Base-by-base conservation (phyloP, 192 early-diverging fungal species). In the Pilobolus umbonatus region DNA sequence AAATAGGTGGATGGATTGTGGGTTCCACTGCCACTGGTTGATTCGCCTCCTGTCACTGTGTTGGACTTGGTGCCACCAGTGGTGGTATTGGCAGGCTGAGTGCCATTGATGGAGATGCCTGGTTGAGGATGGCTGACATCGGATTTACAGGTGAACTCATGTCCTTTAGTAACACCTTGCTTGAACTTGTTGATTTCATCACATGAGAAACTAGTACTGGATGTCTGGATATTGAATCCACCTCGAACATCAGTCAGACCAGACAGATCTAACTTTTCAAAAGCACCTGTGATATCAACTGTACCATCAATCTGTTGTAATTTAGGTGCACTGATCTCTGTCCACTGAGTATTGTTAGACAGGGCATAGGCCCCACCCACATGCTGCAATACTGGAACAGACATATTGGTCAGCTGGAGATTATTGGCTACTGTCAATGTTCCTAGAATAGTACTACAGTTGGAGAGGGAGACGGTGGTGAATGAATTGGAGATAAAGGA, bases 291-390 rank as follows among this genome's bases (percentile, higher is more conserved):
- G 17, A 86, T 64, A 48, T 82, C 68, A 21, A 86, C 67, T 44
- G 80, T 77, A 4, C 85, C 86, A 2, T 77, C 70, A 17, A 88
- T 75, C 21, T 80, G 64, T 19, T 61, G 65, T 40, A 88, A 72
- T 61, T 81, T 64, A 15, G 73, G 68, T 8, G 68, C 65, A 43
- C 69, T 61, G 28, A 88, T 69, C 36, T 60, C 59, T 15, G 53
- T 72, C 57, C 86, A 47, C n/a, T 78, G 63, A 15, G 80, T 80
- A 60, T 88, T 88, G 72, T 85, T 84, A 47, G 67, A 74, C 21
- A 88, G 75, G 46, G 78, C 65, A 39, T 86, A 67, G 31, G 85
- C 82, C 28, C 84, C 80, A 11, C 83, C 86, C 24, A 88, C 67
- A 11, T 61, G 68, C 6, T 66, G 68, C 25, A 88, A 52, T 47